phyloP scores from a whole-genome alignment of 2,329 filamentous ascomycete species.

The Mollisiaceae sp. region DNA sequence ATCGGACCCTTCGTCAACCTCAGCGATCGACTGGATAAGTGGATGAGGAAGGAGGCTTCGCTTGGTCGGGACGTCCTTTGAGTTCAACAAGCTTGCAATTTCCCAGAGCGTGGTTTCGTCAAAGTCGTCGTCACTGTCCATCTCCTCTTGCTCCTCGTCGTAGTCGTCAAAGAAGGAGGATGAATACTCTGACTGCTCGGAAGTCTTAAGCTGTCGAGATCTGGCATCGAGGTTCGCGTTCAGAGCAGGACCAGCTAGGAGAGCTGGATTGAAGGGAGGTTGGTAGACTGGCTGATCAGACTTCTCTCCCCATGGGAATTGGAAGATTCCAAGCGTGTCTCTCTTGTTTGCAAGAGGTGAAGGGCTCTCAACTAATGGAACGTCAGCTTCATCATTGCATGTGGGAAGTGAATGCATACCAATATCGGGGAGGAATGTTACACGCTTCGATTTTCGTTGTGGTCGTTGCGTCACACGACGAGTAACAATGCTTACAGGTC shows the following conservation, averaged over 20 bases:
- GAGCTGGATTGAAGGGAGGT: conserved; percentile 44
- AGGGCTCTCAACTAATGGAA: conserved; percentile 58
- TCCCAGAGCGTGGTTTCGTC: conserved; percentile 68
- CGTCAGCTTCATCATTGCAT: conserved; percentile 25
- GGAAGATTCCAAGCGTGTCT: conserved; percentile 67
- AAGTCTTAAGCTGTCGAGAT: conserved; percentile 34
- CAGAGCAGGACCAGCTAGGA: conserved; percentile 29
- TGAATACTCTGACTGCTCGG: conserved; percentile 34
- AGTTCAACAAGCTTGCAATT: conserved; percentile 63
- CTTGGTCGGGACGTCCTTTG: conserved; percentile 56
- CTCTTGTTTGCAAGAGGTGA: conserved; percentile 62
- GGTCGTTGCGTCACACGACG: conserved; percentile 59
- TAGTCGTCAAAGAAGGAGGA: conserved; percentile 65
- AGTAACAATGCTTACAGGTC: conserved; percentile 39
- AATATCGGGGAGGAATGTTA: conserved; percentile 67
- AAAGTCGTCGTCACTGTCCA: conserved; percentile 47
- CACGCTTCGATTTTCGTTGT: conserved; percentile 58
- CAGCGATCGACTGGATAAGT: conserved; percentile 21
- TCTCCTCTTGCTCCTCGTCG: conserved; percentile 49
- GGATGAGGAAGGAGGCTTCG: conserved; percentile 52
- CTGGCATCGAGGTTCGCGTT: conserved; percentile 36
- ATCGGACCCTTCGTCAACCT: conserved; percentile 34
- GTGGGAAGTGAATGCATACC: conserved; percentile 30
- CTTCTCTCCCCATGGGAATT: conserved; percentile 69
- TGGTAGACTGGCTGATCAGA: conserved; percentile 58